A percentile compares a stretch with the other conserved stretches of the same genome.
Evolutionary conservation across 1,284 basidiomycete genomes (phyloP).

Genomic region (Leccinum huronense): DNA sequence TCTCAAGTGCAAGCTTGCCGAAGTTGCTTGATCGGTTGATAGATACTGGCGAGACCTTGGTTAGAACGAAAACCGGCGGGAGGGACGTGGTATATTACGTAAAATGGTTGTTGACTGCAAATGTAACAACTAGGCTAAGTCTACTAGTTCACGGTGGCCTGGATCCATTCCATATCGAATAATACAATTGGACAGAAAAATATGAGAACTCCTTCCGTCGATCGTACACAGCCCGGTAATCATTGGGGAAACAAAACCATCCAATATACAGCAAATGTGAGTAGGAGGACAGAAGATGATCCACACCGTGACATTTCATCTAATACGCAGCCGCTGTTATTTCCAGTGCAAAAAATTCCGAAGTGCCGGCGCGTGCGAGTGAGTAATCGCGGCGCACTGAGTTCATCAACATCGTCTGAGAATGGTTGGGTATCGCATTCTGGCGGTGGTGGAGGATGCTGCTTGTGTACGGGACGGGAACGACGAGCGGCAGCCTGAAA

Average conservation of each 20-base stretch:
- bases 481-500: slow-evolving; percentile 13
- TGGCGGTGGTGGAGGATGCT: slow-evolving; percentile 17
- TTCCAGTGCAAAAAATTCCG: slow-evolving; percentile 37
- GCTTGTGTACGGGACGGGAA: slow-evolving; percentile 32
- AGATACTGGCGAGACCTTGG: slow-evolving; percentile 15
- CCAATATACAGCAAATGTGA: slow-evolving; percentile 11
- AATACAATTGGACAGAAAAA: slow-evolving; percentile 9
- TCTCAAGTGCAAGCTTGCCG: slow-evolving; percentile 6
- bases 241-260: slow-evolving; percentile 12
- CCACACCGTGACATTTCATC: slow-evolving; percentile 11
- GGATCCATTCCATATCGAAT: not conserved
- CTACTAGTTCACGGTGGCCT: no score
- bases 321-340: slow-evolving; percentile 15
- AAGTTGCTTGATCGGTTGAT: slow-evolving; percentile 19
- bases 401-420: slow-evolving; percentile 5
- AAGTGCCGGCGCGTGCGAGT: slow-evolving; percentile 27
- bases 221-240: slow-evolving; percentile 18
- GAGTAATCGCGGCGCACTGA: slow-evolving; percentile 9
- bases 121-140: no score
- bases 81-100: slow-evolving; percentile 9
- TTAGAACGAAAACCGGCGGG: slow-evolving; percentile 13
- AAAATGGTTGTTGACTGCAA: slow-evolving; percentile 8
- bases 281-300: slow-evolving; percentile 2
- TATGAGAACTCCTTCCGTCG: slow-evolving; percentile 4
- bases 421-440: slow-evolving; percentile 11